A percentile compares a stretch with the other conserved stretches of the same genome.
Conservation (phyloP, 208 protist genomes). For the Lotmaria passim region DNA sequence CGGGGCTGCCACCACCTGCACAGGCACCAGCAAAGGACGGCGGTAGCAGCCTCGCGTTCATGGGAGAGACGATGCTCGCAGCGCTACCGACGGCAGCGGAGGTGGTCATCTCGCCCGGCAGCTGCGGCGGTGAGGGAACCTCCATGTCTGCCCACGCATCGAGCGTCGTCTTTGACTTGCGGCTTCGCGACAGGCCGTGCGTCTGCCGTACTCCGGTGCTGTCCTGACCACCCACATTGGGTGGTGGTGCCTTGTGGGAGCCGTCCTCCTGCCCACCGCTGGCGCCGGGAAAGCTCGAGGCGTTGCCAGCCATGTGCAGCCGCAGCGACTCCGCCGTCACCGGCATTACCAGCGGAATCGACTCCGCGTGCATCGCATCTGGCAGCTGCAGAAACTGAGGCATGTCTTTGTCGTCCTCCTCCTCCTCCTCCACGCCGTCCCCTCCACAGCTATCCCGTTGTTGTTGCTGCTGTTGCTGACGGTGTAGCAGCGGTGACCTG, state of each 20-base stretch:
- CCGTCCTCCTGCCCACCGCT: neutral
- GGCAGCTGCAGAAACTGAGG: conserved; percentile 15
- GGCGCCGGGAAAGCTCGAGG: neutral
- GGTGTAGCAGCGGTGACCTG: neutral
- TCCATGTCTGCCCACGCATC: conserved; percentile 30
- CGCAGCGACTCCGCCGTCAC: conserved; percentile 33
- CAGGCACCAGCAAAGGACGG: too few species aligned
- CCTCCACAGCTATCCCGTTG: too few species aligned
- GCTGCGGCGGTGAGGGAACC: conserved; percentile 9
- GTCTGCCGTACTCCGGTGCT: neutral
- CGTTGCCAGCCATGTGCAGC: conserved; percentile 21
- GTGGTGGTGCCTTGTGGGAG: neutral
- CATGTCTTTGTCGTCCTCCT: conserved; percentile 5
- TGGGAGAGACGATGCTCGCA: neutral
- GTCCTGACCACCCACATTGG: neutral
- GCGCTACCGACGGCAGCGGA: neutral
- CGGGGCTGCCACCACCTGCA: neutral
- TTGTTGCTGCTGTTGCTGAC: too few species aligned
- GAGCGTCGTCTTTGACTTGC: conserved; percentile 15
- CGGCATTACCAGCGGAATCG: conserved; percentile 22
- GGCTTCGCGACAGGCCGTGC: conserved; percentile 1
- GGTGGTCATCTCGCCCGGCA: conserved; percentile 2
- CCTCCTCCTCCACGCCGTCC: too few species aligned
- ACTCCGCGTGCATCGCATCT: conserved; percentile 1
- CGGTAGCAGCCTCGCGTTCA: neutral